Conservation (phyloP, 73 alveolate species). For the Durusdinium trenchii region DNA sequence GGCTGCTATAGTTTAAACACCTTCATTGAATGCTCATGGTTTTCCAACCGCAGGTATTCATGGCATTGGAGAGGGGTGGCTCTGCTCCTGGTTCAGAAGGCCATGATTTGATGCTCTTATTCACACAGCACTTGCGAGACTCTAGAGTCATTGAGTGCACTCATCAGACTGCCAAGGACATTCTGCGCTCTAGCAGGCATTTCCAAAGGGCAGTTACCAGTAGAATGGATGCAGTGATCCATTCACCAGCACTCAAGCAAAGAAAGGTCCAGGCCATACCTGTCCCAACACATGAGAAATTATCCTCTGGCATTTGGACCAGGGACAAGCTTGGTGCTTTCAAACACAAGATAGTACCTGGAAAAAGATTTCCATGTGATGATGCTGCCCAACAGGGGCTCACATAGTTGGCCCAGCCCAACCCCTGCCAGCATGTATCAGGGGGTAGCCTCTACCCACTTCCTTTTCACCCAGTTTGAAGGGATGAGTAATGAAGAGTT, state of each 20-base stretch:
- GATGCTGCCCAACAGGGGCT: constrained; percentile 48
- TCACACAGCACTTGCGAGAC: background rate
- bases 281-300: background rate
- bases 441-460: background rate
- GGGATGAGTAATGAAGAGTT: background rate
- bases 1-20: background rate
- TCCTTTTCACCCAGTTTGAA: background rate
- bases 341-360: background rate
- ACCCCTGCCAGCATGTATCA: constrained; percentile 26
- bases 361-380: background rate
- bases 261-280: background rate
- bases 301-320: background rate
- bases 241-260: constrained; percentile 7
- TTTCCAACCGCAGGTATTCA: background rate
- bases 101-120: background rate
- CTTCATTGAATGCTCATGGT: background rate
- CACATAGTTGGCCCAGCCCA: background rate
- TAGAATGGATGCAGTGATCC: background rate
- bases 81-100: background rate
- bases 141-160: constrained; percentile 16
- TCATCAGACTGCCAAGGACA: constrained; percentile 22
- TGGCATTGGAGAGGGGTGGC: constrained; percentile 13
- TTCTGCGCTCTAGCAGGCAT: background rate
- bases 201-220: background rate
- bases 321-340: background rate